phyloP scores from a whole-genome alignment of 164 flowering plant species.

The Malania oleifera region DNA sequence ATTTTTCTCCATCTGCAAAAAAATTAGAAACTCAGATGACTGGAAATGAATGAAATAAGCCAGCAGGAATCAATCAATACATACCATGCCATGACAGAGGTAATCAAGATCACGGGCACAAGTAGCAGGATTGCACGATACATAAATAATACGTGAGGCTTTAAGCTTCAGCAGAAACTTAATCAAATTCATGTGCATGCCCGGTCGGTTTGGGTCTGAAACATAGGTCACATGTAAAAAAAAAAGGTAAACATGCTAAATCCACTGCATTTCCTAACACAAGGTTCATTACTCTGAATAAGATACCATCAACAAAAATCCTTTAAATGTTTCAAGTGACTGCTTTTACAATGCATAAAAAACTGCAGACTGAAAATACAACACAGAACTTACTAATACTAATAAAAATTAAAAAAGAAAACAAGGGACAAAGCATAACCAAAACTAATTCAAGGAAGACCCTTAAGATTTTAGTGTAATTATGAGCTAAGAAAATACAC shows the following conservation, averaged over 20 bases:
- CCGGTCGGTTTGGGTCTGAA: slow-evolving; percentile 99
- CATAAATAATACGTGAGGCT: slow-evolving; percentile 73
- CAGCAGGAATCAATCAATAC: slow-evolving; percentile 11
- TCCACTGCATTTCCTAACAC: too few relatives aligned
- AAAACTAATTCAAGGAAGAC: too few relatives aligned
- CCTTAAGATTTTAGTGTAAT: too few relatives aligned
- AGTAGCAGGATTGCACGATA: slow-evolving; percentile 97
- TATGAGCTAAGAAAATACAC: too few relatives aligned
- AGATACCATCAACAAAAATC: too few relatives aligned
- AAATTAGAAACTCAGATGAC: neutral
- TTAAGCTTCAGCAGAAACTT: slow-evolving; percentile 71
- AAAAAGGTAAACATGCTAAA: neutral
- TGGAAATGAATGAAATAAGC: neutral
- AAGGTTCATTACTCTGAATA: too few relatives aligned
- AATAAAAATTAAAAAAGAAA: too few relatives aligned
- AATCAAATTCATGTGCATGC: slow-evolving; percentile 94
- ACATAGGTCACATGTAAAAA: neutral
- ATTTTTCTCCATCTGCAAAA: slow-evolving; percentile 60
- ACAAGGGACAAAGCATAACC: too few relatives aligned
- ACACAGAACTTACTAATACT: too few relatives aligned
- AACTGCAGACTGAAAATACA: too few relatives aligned
- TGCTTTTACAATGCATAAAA: too few relatives aligned
- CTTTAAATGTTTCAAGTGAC: too few relatives aligned
- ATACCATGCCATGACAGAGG: slow-evolving; percentile 89
- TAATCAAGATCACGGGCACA: slow-evolving; percentile 98